Evolutionary conservation across 73 alveolate species (phyloP).

Genomic region (Symbiodinium pilosum): DNA sequence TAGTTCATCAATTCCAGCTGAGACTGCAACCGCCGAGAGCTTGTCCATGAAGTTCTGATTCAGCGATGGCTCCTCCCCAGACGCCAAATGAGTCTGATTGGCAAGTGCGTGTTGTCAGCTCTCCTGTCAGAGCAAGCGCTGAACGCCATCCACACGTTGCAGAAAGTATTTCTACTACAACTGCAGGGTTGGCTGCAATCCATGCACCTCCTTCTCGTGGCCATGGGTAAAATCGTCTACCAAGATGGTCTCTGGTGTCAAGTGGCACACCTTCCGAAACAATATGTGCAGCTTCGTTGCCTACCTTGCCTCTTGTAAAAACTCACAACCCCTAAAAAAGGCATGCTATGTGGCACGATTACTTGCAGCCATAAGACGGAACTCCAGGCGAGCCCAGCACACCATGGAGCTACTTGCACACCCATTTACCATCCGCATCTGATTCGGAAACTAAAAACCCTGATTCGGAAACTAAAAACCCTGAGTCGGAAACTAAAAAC

Average conservation of each 20-base stretch:
- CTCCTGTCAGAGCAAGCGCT: background rate
- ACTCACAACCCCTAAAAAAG: no score
- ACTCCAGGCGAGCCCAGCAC: no score
- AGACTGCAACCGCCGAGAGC: constrained; percentile 3
- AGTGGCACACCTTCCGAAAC: constrained; percentile 22
- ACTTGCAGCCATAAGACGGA: no score
- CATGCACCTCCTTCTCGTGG: constrained; percentile 53
- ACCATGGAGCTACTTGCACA: no score
- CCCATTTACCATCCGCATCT: no score
- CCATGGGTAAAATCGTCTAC: constrained; percentile 55
- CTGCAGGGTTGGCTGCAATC: background rate
- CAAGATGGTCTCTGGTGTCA: constrained; percentile 13
- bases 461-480: no score
- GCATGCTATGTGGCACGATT: no score
- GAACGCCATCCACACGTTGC: background rate
- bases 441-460: no score
- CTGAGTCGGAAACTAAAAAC: no score
- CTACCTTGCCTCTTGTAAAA: no score
- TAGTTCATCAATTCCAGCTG: background rate
- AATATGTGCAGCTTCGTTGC: no score
- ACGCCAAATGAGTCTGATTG: background rate
- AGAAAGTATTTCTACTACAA: background rate
- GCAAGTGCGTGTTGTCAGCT: background rate
- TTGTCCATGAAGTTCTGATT: constrained; percentile 40
- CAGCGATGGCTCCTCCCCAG: constrained; percentile 37